phyloP scores from a whole-genome alignment of 2,329 filamentous ascomycete genomes.

The Cercospora sp. region DNA sequence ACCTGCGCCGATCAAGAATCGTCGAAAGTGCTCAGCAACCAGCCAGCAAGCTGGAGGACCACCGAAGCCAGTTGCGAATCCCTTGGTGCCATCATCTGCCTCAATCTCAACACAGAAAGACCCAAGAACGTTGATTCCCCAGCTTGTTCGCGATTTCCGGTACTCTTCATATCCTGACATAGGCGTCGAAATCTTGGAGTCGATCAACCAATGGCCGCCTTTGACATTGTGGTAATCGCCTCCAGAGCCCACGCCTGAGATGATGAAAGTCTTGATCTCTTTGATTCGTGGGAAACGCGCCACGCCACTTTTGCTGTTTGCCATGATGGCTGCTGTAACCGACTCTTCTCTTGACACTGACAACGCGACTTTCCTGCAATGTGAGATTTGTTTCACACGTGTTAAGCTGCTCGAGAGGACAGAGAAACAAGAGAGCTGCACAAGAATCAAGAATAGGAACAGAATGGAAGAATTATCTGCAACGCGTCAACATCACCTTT shows the following conservation, averaged over 20 bases:
- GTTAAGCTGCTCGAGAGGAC: neutral
- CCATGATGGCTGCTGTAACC: conserved; percentile 26
- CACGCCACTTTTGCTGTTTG: conserved; percentile 41
- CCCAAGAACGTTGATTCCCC: conserved; percentile 93
- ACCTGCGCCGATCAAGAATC: conserved; percentile 81
- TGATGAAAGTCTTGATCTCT: conserved; percentile 70
- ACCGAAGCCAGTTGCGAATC: conserved; percentile 91
- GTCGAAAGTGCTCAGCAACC: conserved; percentile 87
- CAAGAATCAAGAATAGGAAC: neutral
- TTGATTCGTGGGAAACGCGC: conserved; percentile 72
- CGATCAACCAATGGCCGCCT: conserved; percentile 73
- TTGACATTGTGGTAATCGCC: conserved; percentile 93
- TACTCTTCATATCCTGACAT: conserved; percentile 90
- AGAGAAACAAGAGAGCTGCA: neutral
- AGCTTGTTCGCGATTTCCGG: conserved; percentile 81
- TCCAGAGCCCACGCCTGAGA: conserved; percentile 63
- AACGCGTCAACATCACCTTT: conserved; percentile 7
- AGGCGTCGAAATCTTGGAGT: conserved; percentile 87
- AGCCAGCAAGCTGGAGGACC: conserved; percentile 93
- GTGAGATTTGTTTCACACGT: too few species aligned
- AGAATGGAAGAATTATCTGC: neutral
- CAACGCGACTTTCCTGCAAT: too few species aligned
- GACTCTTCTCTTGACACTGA: too few species aligned
- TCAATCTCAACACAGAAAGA: conserved; percentile 91
- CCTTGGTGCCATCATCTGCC: conserved; percentile 84